Conservation (phyloP, 2,329 filamentous ascomycete genomes). For the Aspergillus chevalieri region DNA sequence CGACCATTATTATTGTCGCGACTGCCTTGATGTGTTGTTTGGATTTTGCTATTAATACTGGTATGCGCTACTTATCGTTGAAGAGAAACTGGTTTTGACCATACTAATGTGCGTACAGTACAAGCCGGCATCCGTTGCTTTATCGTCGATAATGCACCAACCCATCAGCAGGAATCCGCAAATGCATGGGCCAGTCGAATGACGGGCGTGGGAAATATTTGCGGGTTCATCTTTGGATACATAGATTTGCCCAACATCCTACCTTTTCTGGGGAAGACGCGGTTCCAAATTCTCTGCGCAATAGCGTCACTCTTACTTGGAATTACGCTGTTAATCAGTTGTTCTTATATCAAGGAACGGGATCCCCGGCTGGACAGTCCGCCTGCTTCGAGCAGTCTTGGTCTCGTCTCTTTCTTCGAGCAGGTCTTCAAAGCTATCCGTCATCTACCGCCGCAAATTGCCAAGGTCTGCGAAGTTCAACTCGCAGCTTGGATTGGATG, state of each 20-base stretch:
- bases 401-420: constrained; percentile 71
- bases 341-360: constrained; percentile 64
- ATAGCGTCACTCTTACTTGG: constrained; percentile 71
- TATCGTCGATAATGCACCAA: constrained; percentile 86
- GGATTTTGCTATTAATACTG: constrained; percentile 92
- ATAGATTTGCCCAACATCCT: constrained; percentile 67
- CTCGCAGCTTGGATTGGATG: constrained; percentile 90
- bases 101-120: constrained; percentile 44
- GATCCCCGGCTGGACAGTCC: constrained; percentile 70
- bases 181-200: constrained; percentile 92
- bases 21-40: constrained; percentile 83
- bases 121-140: constrained; percentile 88
- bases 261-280: constrained; percentile 75
- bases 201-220: constrained; percentile 80
- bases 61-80: constrained; percentile 36
- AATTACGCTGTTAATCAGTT: constrained; percentile 65
- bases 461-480: constrained; percentile 73
- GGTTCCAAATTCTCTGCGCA: constrained; percentile 88
- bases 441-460: constrained; percentile 73
- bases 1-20: constrained; percentile 66
- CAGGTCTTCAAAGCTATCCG: constrained; percentile 70
- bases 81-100: not conserved
- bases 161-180: constrained; percentile 86
- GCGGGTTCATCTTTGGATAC: constrained; percentile 84
- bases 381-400: constrained; percentile 53